phyloP scores from a whole-genome alignment of 768 basidiomycete genomes.

The Termitomyces bulborhizus region DNA sequence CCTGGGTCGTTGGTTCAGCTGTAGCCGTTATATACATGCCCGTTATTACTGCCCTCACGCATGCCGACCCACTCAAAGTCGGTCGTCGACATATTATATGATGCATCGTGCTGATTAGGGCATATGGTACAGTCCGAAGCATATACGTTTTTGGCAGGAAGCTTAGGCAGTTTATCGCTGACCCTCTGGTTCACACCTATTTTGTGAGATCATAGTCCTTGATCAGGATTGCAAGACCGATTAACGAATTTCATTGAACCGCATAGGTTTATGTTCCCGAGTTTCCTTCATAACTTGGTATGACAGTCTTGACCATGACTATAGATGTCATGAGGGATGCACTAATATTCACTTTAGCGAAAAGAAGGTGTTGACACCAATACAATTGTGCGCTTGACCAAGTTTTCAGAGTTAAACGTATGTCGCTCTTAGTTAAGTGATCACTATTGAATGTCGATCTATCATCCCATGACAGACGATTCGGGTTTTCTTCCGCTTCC shows the following conservation, averaged over 20 bases:
- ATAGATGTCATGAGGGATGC: background rate
- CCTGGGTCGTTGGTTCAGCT: constrained; percentile 62
- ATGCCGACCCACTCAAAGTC: constrained; percentile 54
- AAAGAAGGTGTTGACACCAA: constrained; percentile 54
- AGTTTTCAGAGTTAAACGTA: constrained; percentile 81
- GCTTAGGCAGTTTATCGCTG: constrained; percentile 59
- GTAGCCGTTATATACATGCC: constrained; percentile 64
- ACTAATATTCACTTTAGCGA: constrained; percentile 30
- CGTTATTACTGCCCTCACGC: constrained; percentile 58
- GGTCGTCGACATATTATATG: constrained; percentile 6
- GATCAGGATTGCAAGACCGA: constrained; percentile 6
- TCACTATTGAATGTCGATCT: background rate
- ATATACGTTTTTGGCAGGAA: constrained; percentile 62
- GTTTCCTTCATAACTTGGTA: constrained; percentile 60
- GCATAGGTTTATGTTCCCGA: constrained; percentile 58
- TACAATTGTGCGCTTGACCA: constrained; percentile 68
- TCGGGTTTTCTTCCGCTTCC: constrained; percentile 65
- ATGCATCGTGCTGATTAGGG: constrained; percentile 1
- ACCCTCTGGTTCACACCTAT: constrained; percentile 74
- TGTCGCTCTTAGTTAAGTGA: background rate
- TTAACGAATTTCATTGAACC: constrained; percentile 33
- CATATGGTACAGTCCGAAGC: constrained; percentile 51
- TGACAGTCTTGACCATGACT: constrained; percentile 14
- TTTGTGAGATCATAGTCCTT: constrained; percentile 36
- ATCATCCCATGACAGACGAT: constrained; percentile 39